Evolutionary conservation across 257 asterid genomes (phyloP).

Genomic region (Striga asiatica): DNA sequence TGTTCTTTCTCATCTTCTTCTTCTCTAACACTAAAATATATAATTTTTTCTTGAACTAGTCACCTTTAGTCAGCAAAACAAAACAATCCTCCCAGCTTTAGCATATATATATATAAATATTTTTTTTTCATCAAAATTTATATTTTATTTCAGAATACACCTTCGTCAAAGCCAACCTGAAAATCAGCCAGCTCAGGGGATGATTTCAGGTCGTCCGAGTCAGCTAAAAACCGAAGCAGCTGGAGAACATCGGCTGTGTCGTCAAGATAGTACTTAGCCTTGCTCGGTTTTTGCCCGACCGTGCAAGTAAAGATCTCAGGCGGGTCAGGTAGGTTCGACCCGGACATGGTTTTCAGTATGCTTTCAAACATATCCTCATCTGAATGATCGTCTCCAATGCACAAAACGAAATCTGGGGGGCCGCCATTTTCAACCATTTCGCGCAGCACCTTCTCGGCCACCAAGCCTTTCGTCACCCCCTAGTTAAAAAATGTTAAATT

Average conservation of each 20-base stretch:
- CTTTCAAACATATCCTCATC: slow-evolving; percentile 77
- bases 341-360: slow-evolving; percentile 29
- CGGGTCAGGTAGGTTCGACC: slow-evolving; percentile 22
- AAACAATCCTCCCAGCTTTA: slow-evolving; percentile 8
- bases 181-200: slow-evolving; percentile 18
- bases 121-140: too few relatives aligned
- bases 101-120: slow-evolving; percentile 7
- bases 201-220: slow-evolving; percentile 36
- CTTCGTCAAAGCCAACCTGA: slow-evolving; percentile 36
- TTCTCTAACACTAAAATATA: slow-evolving; percentile 14
- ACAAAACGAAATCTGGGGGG: slow-evolving; percentile 57
- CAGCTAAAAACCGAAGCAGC: slow-evolving; percentile 43
- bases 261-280: slow-evolving; percentile 62
- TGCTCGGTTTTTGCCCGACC: slow-evolving; percentile 74
- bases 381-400: slow-evolving; percentile 66
- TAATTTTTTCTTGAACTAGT: not conserved
- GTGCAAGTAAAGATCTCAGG: slow-evolving; percentile 70
- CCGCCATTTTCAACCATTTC: slow-evolving; percentile 32
- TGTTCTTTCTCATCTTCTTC: not conserved
- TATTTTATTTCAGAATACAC: slow-evolving; percentile 16
- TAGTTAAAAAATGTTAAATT: too few relatives aligned
- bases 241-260: slow-evolving; percentile 54
- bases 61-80: slow-evolving; percentile 14
- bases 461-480: slow-evolving; percentile 77
- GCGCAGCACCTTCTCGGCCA: slow-evolving; percentile 46